Evolutionary conservation across 257 asterid species (phyloP).

Genomic region (Gentiana straminea): DNA sequence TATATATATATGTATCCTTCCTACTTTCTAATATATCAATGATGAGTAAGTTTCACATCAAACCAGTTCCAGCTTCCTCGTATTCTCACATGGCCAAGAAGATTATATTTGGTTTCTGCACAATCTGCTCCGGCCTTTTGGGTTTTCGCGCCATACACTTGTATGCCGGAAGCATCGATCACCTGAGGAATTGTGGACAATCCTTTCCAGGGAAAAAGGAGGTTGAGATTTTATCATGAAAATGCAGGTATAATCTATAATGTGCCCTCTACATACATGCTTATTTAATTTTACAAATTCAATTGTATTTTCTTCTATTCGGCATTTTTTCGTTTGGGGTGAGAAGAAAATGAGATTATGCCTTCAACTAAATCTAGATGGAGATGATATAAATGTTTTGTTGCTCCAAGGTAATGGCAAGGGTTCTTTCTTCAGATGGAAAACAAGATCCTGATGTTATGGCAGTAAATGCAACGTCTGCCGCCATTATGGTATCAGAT

Average conservation of each 20-base stretch:
- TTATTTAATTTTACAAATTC: neutral
- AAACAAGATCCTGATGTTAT: constrained; percentile 92
- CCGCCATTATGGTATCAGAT: constrained; percentile 93
- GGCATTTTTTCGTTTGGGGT: too few species aligned
- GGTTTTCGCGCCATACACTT: constrained; percentile 24
- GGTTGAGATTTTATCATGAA: constrained; percentile 89
- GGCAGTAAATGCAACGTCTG: constrained; percentile 98
- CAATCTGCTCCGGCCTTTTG: constrained; percentile 54
- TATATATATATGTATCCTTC: too few species aligned
- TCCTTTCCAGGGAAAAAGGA: constrained; percentile 39
- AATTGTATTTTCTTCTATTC: constrained; percentile 1
- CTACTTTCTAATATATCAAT: too few species aligned
- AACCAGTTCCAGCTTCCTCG: constrained; percentile 29
- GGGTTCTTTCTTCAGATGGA: constrained; percentile 91
- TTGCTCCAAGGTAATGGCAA: constrained; percentile 56
- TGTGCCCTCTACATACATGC: neutral
- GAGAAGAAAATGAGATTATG: too few species aligned
- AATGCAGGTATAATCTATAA: constrained; percentile 51
- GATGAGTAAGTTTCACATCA: too few species aligned
- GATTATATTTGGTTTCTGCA: constrained; percentile 30
- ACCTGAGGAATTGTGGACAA: constrained; percentile 26
- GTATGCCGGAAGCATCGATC: constrained; percentile 22
- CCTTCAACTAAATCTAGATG: constrained; percentile 5
- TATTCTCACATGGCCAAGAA: constrained; percentile 44
- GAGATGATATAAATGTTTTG: constrained; percentile 1